Evolutionary conservation across 495 filamentous ascomycete genomes (phyloP), one percentile per base, ranked within the genome.

Genomic region (Aspergillus incahuasiensis): DNA sequence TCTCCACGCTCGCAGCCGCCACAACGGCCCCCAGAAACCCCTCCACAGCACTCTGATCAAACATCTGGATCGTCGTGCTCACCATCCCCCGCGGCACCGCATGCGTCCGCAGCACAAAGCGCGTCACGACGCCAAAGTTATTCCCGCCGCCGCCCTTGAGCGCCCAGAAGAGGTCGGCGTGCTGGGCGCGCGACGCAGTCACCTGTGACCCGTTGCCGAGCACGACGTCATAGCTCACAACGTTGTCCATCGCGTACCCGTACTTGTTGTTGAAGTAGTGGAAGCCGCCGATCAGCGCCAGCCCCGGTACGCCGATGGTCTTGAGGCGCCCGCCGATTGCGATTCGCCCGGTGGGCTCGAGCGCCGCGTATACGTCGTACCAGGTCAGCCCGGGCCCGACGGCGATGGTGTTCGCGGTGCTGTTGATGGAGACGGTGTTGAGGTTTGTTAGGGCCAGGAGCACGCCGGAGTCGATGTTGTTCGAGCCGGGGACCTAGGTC

Each of bases 241-340:
- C 66, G 30, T 70, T 72, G 48, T 66, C 67, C 54, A 64, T 65
- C 12, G 67, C 67, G 16, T 71, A 57, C 43, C 70, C 68, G 32
- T 62, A 66, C 35, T 60, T 57, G 47, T 66, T 68, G 39, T 56
- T 61, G 49, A 69, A 69, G 57, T 67, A 68, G 28, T 63, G 63
- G 34, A 71, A 52, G 40, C 70, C 68, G 34, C 66, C 70, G 20
- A 53, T 55, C 12, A 64, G 54, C 13, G 54, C 46, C n/a, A 64
- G 55, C 2, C 61, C 61, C 0, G 54, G 69, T 13, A 74, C 74
- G 3, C 75, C 74, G 49, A 79, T 68, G 7, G 48, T 52, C 12
- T 64, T 44, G 18, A 78, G 76, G 13, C 80, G 70, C 1, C 77
- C 81, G 13, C 82, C 81, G 18, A 74, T 62, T 18, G 69, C 75